phyloP scores from a whole-genome alignment of 2,329 filamentous ascomycete species.

The Colletotrichum sp. region DNA sequence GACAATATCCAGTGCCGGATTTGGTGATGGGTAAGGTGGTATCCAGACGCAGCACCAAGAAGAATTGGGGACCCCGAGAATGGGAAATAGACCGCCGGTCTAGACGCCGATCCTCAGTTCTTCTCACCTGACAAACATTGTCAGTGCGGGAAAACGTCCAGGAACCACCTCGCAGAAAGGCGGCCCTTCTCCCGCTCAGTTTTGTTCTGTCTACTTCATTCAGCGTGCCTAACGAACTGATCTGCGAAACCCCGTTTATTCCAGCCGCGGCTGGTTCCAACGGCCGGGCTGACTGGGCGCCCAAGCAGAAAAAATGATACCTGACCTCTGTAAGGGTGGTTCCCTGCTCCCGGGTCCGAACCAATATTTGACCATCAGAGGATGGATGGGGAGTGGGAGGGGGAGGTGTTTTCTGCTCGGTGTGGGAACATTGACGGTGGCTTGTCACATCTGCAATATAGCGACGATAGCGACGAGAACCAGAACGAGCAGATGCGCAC shows the following conservation, averaged over 20 bases:
- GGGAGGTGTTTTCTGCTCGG: background rate
- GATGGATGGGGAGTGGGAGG: background rate
- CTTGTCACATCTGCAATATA: background rate
- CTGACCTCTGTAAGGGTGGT: background rate
- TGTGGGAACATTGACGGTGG: background rate
- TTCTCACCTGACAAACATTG: conserved; percentile 1
- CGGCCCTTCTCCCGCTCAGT: background rate
- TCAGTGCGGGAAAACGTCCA: background rate
- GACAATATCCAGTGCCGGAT: background rate
- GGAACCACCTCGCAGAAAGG: background rate
- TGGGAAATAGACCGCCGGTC: conserved; percentile 1
- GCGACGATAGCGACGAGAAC: background rate
- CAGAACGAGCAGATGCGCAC: background rate
- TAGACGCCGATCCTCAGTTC: conserved; percentile 16
- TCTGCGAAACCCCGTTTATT: background rate
- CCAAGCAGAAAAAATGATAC: background rate
- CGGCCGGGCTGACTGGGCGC: background rate
- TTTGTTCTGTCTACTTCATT: background rate
- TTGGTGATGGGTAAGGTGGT: background rate
- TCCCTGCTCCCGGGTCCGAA: background rate
- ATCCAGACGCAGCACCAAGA: background rate
- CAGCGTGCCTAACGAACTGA: background rate
- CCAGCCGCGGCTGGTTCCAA: background rate
- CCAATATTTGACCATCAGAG: background rate
- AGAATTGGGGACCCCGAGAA: background rate